phyloP scores from a whole-genome alignment of 345 rosid species.

The Arabis hirsuta region DNA sequence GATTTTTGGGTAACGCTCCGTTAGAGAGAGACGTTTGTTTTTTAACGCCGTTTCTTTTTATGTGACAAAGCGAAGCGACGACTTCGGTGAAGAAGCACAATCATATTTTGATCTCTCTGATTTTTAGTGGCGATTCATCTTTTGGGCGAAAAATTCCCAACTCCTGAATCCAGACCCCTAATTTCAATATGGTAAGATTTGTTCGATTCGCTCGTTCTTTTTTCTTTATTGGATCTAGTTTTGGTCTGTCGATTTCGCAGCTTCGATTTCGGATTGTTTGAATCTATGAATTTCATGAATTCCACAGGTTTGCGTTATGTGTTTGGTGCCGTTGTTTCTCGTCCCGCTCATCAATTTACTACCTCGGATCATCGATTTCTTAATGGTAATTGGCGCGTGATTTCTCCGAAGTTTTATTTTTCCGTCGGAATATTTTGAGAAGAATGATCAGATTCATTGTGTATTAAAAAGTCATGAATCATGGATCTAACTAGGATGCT shows the following conservation, averaged over 20 bases:
- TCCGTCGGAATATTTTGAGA: neutral
- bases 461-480: neutral
- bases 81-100: neutral
- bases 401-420: neutral
- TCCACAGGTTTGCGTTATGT: conserved; percentile 79
- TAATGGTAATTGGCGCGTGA: conserved; percentile 57
- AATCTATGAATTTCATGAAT: neutral
- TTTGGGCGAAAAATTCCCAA: conserved; percentile 30
- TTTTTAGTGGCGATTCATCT: conserved; percentile 3
- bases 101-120: conserved; percentile 11
- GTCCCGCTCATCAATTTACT: conserved; percentile 83
- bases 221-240: neutral
- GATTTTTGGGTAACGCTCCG: neutral
- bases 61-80: conserved; percentile 14
- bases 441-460: conserved; percentile 15
- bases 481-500: neutral
- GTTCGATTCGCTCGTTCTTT: neutral
- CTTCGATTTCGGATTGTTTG: conserved; percentile 3
- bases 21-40: neutral
- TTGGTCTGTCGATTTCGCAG: neutral
- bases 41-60: neutral
- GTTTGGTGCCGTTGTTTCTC: conserved; percentile 90
- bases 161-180: conserved; percentile 26
- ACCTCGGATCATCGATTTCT: conserved; percentile 65
- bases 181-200: conserved; percentile 41